A percentile compares a stretch with the other conserved stretches of the same genome.
These are phyloP conservation scores for Coprinellus micaceus DNA, from an alignment of 768 basidiomycete species.

Conservation along the genomic window DNA sequence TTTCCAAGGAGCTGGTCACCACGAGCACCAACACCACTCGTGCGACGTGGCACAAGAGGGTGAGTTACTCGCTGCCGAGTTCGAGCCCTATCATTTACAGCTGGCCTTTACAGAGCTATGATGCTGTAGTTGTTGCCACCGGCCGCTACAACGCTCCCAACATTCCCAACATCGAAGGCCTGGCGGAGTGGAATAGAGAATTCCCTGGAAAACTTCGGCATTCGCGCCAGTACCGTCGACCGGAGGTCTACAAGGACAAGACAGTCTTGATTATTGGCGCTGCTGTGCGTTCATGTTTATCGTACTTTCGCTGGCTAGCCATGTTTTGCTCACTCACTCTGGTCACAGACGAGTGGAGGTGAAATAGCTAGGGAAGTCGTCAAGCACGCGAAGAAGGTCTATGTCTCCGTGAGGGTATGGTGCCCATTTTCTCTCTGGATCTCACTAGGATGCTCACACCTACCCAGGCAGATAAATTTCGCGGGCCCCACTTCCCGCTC, in stretches of 20 bases:
- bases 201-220: conserved; percentile 35
- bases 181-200: conserved; percentile 28
- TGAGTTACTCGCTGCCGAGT: conserved; percentile 12
- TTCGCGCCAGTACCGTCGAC: conserved; percentile 40
- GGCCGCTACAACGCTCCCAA: conserved; percentile 34
- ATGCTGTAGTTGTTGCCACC: conserved; percentile 32
- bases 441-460: background rate
- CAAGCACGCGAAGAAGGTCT: conserved; percentile 27
- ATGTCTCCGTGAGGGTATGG: conserved; percentile 26
- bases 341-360: conserved; percentile 28
- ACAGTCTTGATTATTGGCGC: conserved; percentile 43
- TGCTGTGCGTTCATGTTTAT: conserved; percentile 24
- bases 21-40: conserved; percentile 16
- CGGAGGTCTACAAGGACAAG: conserved; percentile 31
- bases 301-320: too few relatives aligned
- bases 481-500: conserved; percentile 8
- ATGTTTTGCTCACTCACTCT: too few relatives aligned
- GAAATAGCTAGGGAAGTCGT: conserved; percentile 36
- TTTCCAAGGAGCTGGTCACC: conserved; percentile 27
- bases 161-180: conserved; percentile 30
- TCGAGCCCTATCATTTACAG: conserved; percentile 4
- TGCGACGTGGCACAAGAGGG: conserved; percentile 37
- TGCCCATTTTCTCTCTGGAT: background rate
- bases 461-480: background rate
- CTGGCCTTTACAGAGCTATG: conserved; percentile 26